phyloP scores from a whole-genome alignment of 2,329 filamentous ascomycete species.

The Alternaria ethzedia region DNA sequence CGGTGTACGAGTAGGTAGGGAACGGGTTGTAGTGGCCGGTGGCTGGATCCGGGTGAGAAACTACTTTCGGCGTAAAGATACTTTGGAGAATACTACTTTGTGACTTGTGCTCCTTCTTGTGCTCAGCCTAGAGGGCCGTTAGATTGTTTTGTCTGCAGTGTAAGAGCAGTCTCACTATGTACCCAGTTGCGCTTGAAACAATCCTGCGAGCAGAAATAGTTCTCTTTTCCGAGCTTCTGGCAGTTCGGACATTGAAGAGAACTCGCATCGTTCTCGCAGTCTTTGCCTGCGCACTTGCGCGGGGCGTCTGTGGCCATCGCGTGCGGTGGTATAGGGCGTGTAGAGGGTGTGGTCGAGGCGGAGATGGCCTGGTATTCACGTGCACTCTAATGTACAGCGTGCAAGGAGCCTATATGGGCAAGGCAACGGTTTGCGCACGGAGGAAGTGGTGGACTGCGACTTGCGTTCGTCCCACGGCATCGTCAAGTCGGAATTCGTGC shows the following conservation, averaged over 20 bases:
- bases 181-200: slow-evolving; percentile 99
- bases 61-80: slow-evolving; percentile 76
- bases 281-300: slow-evolving; percentile 78
- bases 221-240: slow-evolving; percentile 86
- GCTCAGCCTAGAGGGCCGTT: slow-evolving; percentile 66
- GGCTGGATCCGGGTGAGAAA: slow-evolving; percentile 90
- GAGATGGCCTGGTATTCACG: neutral
- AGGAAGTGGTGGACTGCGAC: slow-evolving; percentile 12
- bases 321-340: slow-evolving; percentile 2
- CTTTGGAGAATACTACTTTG: slow-evolving; percentile 77
- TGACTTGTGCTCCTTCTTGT: slow-evolving; percentile 85
- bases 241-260: slow-evolving; percentile 93
- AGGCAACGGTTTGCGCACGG: slow-evolving; percentile 27
- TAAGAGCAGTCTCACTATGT: slow-evolving; percentile 42
- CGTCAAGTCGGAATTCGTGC: slow-evolving; percentile 15
- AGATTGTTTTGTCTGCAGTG: slow-evolving; percentile 22
- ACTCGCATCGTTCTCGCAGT: slow-evolving; percentile 87
- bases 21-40: slow-evolving; percentile 92
- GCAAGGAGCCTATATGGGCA: neutral
- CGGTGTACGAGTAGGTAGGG: slow-evolving; percentile 83
- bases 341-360: neutral
- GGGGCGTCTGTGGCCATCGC: slow-evolving; percentile 52
- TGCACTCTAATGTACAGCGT: neutral
- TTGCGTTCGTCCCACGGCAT: slow-evolving; percentile 18
- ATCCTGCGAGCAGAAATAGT: slow-evolving; percentile 97